These are phyloP conservation scores for Stellera chamaejasme DNA, from an alignment of 345 rosid genomes.

Conservation along the genomic window DNA sequence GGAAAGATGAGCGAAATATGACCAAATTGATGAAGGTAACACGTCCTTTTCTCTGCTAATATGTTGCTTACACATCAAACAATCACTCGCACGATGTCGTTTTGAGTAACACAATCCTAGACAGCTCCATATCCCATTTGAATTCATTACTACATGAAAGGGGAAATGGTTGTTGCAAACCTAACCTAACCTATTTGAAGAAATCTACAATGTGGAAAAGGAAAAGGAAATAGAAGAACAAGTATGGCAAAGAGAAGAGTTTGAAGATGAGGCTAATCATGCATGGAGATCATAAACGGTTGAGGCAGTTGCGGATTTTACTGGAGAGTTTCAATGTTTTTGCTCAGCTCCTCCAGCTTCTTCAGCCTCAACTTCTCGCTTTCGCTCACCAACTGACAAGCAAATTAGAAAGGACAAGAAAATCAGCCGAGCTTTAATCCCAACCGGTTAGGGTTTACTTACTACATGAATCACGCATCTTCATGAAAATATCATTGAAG, in stretches of 20 bases:
- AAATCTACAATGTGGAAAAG: slow-evolving; percentile 5
- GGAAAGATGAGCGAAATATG: too few species aligned
- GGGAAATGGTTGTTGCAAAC: background rate
- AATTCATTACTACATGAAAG: background rate
- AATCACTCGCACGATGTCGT: too few species aligned
- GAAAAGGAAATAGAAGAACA: background rate
- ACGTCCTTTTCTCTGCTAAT: too few species aligned
- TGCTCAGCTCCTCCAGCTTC: slow-evolving; percentile 91
- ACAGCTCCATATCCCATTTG: background rate
- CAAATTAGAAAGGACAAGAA: background rate
- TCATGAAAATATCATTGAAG: background rate
- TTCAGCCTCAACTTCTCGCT: slow-evolving; percentile 76
- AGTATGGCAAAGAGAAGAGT: slow-evolving; percentile 7
- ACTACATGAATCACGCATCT: too few species aligned
- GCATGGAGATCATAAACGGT: slow-evolving; percentile 13
- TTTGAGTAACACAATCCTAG: too few species aligned
- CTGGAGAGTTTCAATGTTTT: slow-evolving; percentile 39
- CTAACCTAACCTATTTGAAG: slow-evolving; percentile 13
- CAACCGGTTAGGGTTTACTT: too few species aligned
- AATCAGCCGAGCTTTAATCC: too few species aligned
- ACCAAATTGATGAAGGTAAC: too few species aligned
- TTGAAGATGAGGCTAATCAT: slow-evolving; percentile 21
- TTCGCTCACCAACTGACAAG: slow-evolving; percentile 58
- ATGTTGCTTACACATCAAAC: too few species aligned
- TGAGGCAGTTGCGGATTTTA: slow-evolving; percentile 11